These are phyloP conservation scores for Apiospora marii DNA, from an alignment of 2,329 filamentous ascomycete genomes.

Conservation along the genomic window DNA sequence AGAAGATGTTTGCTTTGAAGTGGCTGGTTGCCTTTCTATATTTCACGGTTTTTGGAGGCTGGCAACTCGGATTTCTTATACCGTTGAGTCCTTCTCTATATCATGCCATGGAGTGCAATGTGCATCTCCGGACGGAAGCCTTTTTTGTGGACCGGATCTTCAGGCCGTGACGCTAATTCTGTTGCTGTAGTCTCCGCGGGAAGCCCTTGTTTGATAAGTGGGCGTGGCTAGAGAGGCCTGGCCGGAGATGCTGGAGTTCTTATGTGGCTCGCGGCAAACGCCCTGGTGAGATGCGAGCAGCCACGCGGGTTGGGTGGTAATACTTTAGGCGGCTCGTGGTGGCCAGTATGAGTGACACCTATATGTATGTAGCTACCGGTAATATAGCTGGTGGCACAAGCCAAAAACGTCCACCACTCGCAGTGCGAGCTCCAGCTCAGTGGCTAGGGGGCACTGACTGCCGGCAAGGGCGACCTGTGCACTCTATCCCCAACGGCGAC, in stretches of 20 bases:
- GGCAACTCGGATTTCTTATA: slow-evolving; percentile 28
- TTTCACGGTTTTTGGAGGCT: background rate
- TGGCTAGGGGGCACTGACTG: background rate
- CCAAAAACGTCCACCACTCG: background rate
- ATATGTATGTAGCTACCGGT: background rate
- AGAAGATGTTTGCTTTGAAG: background rate
- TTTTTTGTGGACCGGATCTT: slow-evolving; percentile 32
- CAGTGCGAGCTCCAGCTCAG: background rate
- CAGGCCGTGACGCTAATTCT: slow-evolving; percentile 29
- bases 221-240: slow-evolving; percentile 5
- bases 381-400: slow-evolving; percentile 2
- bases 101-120: slow-evolving; percentile 23
- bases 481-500: background rate
- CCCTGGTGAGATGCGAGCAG: background rate
- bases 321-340: background rate
- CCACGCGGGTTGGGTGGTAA: background rate
- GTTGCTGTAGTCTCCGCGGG: slow-evolving; percentile 36
- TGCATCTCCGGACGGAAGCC: slow-evolving; percentile 37
- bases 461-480: background rate
- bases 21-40: background rate
- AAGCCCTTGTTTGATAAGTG: slow-evolving; percentile 31
- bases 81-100: slow-evolving; percentile 5
- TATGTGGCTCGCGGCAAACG: background rate
- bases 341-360: background rate
- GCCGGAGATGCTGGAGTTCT: slow-evolving; percentile 20